phyloP scores from a whole-genome alignment of 352 stramenopile species.

The Blastocystis sp. region DNA sequence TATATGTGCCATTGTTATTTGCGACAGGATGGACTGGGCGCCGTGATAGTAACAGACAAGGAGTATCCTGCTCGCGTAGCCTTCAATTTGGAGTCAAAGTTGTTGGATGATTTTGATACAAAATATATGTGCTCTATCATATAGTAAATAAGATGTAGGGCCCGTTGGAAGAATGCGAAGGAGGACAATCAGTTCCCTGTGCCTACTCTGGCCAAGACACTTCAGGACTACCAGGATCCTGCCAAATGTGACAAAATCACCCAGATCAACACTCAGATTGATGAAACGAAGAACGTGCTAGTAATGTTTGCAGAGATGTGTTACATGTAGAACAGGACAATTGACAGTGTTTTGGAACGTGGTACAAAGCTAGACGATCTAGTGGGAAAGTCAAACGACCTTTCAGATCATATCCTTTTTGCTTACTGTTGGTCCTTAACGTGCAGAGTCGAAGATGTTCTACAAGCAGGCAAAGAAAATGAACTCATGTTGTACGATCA shows the following conservation, averaged over 20 bases:
- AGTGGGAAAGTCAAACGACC: constrained; percentile 93
- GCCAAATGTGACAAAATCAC: constrained; percentile 98
- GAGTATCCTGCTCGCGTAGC: constrained; percentile 95
- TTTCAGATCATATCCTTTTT: constrained; percentile 74
- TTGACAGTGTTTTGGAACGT: constrained; percentile 94
- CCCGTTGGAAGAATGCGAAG: constrained; percentile 66
- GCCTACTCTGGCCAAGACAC: constrained; percentile 79
- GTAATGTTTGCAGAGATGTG: constrained; percentile 60
- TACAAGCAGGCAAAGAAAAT: constrained; percentile 99
- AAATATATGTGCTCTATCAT: constrained; percentile 63
- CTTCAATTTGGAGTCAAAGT: constrained; percentile 88
- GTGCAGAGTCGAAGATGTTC: constrained; percentile 88
- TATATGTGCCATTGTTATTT: constrained; percentile 98
- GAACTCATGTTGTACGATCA: constrained; percentile 86
- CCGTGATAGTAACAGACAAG: constrained; percentile 88
- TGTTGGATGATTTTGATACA: constrained; percentile 88
- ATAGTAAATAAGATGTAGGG: constrained; percentile 63
- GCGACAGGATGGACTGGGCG: constrained; percentile 86
- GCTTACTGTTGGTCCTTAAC: not conserved
- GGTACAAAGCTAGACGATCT: constrained; percentile 97
- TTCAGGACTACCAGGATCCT: constrained; percentile 88
- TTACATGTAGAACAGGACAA: constrained; percentile 83
- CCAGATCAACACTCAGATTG: constrained; percentile 97
- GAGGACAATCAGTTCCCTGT: constrained; percentile 78
- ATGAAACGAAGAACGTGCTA: constrained; percentile 96